phyloP scores from a whole-genome alignment of 139 green algal genomes.

The Trebouxia sp. region DNA sequence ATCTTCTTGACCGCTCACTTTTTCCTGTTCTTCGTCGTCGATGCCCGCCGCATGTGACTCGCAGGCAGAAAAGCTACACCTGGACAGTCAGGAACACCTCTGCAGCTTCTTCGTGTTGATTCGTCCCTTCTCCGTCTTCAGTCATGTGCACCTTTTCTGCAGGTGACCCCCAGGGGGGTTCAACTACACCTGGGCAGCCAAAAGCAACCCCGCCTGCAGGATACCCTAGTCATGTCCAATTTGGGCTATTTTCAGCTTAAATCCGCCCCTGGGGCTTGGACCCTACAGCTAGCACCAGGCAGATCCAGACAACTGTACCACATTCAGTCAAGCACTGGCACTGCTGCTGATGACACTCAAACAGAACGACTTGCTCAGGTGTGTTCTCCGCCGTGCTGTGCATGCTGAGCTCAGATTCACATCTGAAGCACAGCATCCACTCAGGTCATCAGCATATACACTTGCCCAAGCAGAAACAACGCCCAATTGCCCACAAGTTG shows the following conservation, averaged over 20 bases:
- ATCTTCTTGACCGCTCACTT: no score
- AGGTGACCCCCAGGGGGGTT: conserved; percentile 83
- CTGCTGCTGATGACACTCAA: not conserved
- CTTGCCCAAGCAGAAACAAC: no score
- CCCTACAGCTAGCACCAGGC: conserved; percentile 66
- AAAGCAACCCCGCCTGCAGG: conserved; percentile 53
- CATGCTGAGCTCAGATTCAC: no score
- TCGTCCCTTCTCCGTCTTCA: no score
- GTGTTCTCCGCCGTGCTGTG: not conserved
- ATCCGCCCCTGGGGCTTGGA: conserved; percentile 72
- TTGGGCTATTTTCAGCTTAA: conserved; percentile 99
- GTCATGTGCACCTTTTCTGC: conserved; percentile 13
- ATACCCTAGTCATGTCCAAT: conserved; percentile 98
- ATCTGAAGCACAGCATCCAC: not conserved
- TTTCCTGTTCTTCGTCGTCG: no score
- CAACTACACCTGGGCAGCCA: conserved; percentile 84
- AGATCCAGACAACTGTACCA: conserved; percentile 1
- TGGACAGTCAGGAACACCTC: no score
- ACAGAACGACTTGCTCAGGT: not conserved
- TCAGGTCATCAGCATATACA: no score
- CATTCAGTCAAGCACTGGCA: conserved; percentile 27
- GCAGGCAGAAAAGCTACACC: no score
- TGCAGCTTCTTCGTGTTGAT: no score
- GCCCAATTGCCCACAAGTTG: no score
- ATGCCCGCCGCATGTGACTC: no score